Percentiles rank a stretch among this genome's conserved stretches.
Evolutionary conservation across 2,329 filamentous ascomycete genomes (phyloP).

Genomic region (Fusarium staphyleae): DNA sequence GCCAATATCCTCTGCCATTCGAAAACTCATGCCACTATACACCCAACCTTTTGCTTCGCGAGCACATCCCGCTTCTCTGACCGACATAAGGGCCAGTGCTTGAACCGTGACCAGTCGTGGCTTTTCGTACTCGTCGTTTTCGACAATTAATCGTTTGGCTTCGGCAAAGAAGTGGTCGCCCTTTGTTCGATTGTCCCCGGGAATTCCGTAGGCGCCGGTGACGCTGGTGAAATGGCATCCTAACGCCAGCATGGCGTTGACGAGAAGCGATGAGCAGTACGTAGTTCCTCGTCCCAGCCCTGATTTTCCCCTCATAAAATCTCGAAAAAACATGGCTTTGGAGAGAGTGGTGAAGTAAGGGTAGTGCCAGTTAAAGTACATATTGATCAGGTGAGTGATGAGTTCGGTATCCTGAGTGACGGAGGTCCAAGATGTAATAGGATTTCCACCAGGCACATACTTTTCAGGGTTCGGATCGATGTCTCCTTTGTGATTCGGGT

Average conservation of each 20-base stretch:
- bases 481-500: constrained; percentile 49
- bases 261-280: constrained; percentile 88
- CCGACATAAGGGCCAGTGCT: constrained; percentile 93
- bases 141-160: constrained; percentile 86
- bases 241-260: constrained; percentile 92
- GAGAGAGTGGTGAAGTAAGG: constrained; percentile 93
- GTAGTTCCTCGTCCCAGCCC: constrained; percentile 63
- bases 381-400: constrained; percentile 86
- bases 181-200: constrained; percentile 81
- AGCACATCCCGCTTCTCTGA: constrained; percentile 92
- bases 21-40: constrained; percentile 97
- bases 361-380: constrained; percentile 99
- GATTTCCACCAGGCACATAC: constrained; percentile 65
- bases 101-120: constrained; percentile 90
- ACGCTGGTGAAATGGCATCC: constrained; percentile 92
- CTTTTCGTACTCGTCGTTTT: constrained; percentile 92
- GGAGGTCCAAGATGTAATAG: constrained; percentile 84
- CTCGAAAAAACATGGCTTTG: constrained; percentile 83
- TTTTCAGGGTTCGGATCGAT: constrained; percentile 55
- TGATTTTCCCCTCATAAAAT: constrained; percentile 77
- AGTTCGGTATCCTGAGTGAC: constrained; percentile 82
- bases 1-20: constrained; percentile 95
- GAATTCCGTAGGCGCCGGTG: constrained; percentile 72
- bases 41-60: constrained; percentile 97
- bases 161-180: constrained; percentile 97